Conservation (phyloP, 345 rosid genomes). For the Toxicodendron radicans region DNA sequence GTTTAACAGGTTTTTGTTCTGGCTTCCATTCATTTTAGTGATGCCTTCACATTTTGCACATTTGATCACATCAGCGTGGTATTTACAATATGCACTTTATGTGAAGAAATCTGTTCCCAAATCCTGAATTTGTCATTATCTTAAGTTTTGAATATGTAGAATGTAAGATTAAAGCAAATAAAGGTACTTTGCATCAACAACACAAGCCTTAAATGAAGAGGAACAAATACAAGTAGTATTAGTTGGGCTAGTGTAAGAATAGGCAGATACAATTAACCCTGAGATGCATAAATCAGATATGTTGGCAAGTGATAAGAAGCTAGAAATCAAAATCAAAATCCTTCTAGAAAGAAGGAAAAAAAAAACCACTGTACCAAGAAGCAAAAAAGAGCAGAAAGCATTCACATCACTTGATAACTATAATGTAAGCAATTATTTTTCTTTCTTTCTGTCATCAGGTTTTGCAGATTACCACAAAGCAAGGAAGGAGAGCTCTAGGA, state of each 20-base stretch:
- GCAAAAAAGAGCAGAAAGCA: conserved; percentile 13
- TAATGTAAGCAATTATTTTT: conserved; percentile 1
- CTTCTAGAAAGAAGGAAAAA: conserved; percentile 16
- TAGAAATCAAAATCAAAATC: conserved; percentile 24
- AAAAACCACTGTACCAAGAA: conserved; percentile 15
- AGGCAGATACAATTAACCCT: conserved; percentile 10
- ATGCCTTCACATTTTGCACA: not conserved
- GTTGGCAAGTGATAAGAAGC: conserved; percentile 17
- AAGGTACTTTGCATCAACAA: not conserved
- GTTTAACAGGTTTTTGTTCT: not conserved
- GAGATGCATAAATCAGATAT: conserved; percentile 22
- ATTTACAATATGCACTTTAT: not conserved
- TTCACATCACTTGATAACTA: conserved; percentile 17
- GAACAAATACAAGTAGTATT: conserved; percentile 20
- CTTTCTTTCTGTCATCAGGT: conserved; percentile 33
- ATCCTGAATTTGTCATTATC: not conserved
- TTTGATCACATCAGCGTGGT: not conserved
- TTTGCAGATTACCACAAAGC: conserved; percentile 87
- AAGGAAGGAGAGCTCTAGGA: conserved; percentile 91
- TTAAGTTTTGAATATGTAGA: not conserved
- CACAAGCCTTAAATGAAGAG: conserved; percentile 15
- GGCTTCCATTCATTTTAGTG: not conserved
- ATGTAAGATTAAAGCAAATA: not conserved
- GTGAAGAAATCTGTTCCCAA: too few relatives aligned
- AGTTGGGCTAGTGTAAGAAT: conserved; percentile 18